A percentile compares a stretch with the other conserved stretches of the same genome.
phyloP scores from a whole-genome alignment of 805 yeast genomes.

The Saturnispora halmiae region DNA sequence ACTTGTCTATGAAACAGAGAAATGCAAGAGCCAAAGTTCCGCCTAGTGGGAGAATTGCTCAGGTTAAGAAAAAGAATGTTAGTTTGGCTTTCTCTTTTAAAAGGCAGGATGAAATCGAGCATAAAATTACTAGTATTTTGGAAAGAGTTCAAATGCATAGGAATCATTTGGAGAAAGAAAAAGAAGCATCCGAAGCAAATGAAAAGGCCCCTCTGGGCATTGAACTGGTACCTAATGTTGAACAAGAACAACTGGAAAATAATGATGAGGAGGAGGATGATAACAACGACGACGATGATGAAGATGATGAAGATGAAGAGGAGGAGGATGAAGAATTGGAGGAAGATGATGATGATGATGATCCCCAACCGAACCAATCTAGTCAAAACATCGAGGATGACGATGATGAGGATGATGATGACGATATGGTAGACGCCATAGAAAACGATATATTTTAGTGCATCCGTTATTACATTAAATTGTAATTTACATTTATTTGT shows the following conservation, averaged over 20 bases:
- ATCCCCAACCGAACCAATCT: not conserved
- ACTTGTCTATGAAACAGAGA: constrained; percentile 69
- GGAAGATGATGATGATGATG: constrained; percentile 11
- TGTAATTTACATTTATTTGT: not conserved
- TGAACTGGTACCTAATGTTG: too few species aligned
- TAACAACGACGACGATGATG: constrained; percentile 25
- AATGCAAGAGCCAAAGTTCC: constrained; percentile 74
- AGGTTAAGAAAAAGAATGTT: constrained; percentile 54
- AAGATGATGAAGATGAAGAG: constrained; percentile 25
- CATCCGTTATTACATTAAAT: not conserved
- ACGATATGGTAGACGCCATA: constrained; percentile 7
- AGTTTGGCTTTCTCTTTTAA: constrained; percentile 46
- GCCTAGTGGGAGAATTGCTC: constrained; percentile 78
- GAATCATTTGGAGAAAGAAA: constrained; percentile 2
- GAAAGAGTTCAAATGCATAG: not conserved
- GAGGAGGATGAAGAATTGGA: constrained; percentile 25
- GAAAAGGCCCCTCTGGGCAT: too few species aligned
- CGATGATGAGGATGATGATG: constrained; percentile 9
- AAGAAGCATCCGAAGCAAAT: too few species aligned
- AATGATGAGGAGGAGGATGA: constrained; percentile 27
- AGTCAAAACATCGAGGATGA: constrained; percentile 10
- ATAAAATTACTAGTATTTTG: constrained; percentile 3
- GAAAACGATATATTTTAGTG: constrained; percentile 5
- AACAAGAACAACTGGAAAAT: too few species aligned
- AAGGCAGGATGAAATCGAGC: constrained; percentile 24